Evolutionary conservation across 495 filamentous ascomycete species (phyloP), one percentile per base, ranked within the genome.

Genomic region (Penicillium pulvis): DNA sequence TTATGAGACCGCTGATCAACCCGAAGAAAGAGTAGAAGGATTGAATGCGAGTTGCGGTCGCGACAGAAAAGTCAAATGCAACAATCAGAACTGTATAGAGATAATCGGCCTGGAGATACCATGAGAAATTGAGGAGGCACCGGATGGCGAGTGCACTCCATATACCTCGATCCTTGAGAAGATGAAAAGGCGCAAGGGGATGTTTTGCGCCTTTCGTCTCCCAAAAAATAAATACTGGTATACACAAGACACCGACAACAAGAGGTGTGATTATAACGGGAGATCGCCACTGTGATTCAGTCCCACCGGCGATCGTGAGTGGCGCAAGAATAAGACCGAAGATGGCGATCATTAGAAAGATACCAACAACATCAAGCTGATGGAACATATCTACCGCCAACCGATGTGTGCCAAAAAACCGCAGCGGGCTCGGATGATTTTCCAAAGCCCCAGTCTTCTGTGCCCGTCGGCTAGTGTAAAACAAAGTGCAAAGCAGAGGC

Each of bases 1-100:
- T 59, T 33, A 78, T 33, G 42, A 66, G 49, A 1, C 57, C 57
- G 39, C 43, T 53, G 20, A 59, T 28, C 6, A 59, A n/a, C 0
- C 44, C 39, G 33, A 54, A 48, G 57, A 59, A 59, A 0, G 44
- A 48, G 20, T 53, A 59, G n/a, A 59, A 53, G 28, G 57, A 54
- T 10, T 46, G 35, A 35, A 59, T 54, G 6, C 57, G 50, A 1
- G 57, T 59, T 8, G 57, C 57, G 6, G 57, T 30, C 30, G 57
- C 51, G 7, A 59, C 44, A 6, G 43, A 48, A n/a, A 59, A 59
- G 44, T 59, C 57, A 41, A 59, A 59, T 6, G 51, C 57, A 16
- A 59, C 57, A 31, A 59, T 47, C 23, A 59, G 28, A 6, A 59
- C 44, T 8, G 57, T 59, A 28, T 59, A 59, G 16, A 59, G 57